Evolutionary conservation across 495 filamentous ascomycete species (phyloP).

Genomic region (Gamarada debralockiae): DNA sequence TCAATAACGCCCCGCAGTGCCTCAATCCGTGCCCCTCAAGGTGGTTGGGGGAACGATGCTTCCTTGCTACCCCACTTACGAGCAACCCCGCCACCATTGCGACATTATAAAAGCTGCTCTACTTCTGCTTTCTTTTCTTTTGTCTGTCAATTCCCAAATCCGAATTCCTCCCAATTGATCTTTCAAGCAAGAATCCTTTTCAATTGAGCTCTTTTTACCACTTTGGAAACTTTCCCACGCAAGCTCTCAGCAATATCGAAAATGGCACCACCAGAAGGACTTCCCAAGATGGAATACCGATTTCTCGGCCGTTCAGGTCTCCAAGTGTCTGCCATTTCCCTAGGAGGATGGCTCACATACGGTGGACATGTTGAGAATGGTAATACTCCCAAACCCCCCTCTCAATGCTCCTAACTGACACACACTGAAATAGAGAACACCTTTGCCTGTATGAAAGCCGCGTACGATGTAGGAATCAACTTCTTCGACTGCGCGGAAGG

Average conservation of each 20-base stretch:
- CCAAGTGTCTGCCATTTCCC: constrained; percentile 69
- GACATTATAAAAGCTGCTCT: background rate
- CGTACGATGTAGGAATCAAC: constrained; percentile 73
- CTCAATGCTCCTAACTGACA: background rate
- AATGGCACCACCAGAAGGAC: constrained; percentile 38
- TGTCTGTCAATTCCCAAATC: background rate
- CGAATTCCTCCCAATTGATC: background rate
- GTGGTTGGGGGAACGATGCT: background rate
- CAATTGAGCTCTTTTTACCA: background rate
- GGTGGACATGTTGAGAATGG: constrained; percentile 71
- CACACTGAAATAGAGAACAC: constrained; percentile 48
- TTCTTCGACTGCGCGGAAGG: constrained; percentile 65
- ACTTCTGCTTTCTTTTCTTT: background rate
- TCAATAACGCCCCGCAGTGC: background rate
- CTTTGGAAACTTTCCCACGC: background rate
- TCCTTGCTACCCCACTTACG: background rate
- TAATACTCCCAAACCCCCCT: constrained; percentile 24
- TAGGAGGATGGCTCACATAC: constrained; percentile 76
- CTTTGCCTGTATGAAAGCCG: constrained; percentile 67
- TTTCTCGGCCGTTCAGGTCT: constrained; percentile 71
- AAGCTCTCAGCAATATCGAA: background rate
- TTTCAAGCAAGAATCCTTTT: background rate
- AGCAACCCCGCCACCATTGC: background rate
- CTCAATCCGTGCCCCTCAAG: background rate
- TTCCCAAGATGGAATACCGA: constrained; percentile 70